Evolutionary conservation across 2,329 filamentous ascomycete species (phyloP), one percentile per base, ranked within the genome.

Genomic region (Exophiala oligosperma): DNA sequence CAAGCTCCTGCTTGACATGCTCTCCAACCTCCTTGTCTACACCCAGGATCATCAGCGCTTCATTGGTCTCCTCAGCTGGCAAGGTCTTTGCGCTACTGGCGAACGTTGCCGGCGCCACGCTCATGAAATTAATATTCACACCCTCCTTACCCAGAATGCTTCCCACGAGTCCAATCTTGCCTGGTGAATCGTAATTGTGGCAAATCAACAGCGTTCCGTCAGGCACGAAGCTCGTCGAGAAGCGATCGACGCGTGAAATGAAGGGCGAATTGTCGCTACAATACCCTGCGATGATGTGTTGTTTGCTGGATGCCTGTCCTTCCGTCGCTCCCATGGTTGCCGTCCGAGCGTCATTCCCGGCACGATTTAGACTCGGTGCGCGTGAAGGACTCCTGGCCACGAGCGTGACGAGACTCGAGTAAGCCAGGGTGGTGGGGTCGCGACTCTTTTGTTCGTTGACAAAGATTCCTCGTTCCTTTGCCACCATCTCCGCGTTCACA

Each of bases 61-160:
- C 90, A 52, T 66, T 63, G 59, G 50, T 63, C 59, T 65, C 68
- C 26, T 56, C 62, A 7, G 58, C 32, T 17, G 21, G 14, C 46
- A 6, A 61, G 61, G 1, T 68, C 72, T 2, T 68, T 29, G 48
- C 56, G 44, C 49, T 55, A 14, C 46, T 52, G 24, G 53, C 54
- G 40, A 59, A 66, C 11, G 57, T 64, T 2, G 63, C 68, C 7
- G 81, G 81, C 49, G 82, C 81, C 1, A 92, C 90, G 68, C 84
- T 86, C 90, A 93, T 94, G 70, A 87, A 92, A 47, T 82, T 83
- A 71, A 93, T 91, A 68, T 94, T 94, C 52, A 94, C 85, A 0
- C 84, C 85, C 38, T 88, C 82, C 38, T 79, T 80, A 0, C 90
- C 90, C 26, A 93, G 75, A 52, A 86, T 80, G 57, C 81, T 86